These are phyloP conservation scores for Clarireedia monteithiana DNA, from an alignment of 2,329 filamentous ascomycete genomes.

Conservation along the genomic window DNA sequence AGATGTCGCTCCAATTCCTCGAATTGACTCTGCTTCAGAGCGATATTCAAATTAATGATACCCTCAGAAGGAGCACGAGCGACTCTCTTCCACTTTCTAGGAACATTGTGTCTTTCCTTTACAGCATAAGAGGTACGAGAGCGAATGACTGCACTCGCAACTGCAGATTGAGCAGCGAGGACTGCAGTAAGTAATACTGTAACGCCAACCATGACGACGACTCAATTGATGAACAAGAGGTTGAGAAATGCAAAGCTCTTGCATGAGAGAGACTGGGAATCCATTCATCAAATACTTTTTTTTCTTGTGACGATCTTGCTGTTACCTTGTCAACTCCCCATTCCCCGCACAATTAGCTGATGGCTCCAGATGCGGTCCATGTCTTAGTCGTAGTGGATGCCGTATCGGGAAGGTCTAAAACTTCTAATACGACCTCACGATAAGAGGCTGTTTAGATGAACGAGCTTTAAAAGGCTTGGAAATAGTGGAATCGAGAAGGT, in stretches of 20 bases:
- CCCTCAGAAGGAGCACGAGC: slow-evolving; percentile 40
- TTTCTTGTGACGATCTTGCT: too few relatives aligned
- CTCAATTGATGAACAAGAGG: background rate
- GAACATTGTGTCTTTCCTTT: slow-evolving; percentile 48
- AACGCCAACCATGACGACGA: slow-evolving; percentile 7
- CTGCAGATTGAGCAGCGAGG: slow-evolving; percentile 8
- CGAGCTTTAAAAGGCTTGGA: too few relatives aligned
- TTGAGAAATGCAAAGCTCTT: background rate
- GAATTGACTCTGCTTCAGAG: slow-evolving; percentile 49
- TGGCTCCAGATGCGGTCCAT: background rate
- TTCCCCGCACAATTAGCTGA: background rate
- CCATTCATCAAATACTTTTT: too few relatives aligned
- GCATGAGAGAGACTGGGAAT: background rate
- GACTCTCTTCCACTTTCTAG: slow-evolving; percentile 41
- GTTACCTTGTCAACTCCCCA: background rate
- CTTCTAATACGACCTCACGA: slow-evolving; percentile 6
- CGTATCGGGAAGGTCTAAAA: background rate
- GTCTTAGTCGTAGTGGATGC: background rate
- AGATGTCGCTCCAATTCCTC: slow-evolving; percentile 47
- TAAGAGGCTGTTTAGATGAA: background rate
- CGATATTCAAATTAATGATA: slow-evolving; percentile 47
- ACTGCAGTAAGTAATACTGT: slow-evolving; percentile 5
- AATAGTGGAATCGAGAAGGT: too few relatives aligned
- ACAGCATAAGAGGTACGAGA: slow-evolving; percentile 35
- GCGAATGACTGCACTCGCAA: slow-evolving; percentile 5